These are phyloP conservation scores for Oryza nivara DNA, from an alignment of 176 grass and related monocot species.

Conservation along the genomic window DNA sequence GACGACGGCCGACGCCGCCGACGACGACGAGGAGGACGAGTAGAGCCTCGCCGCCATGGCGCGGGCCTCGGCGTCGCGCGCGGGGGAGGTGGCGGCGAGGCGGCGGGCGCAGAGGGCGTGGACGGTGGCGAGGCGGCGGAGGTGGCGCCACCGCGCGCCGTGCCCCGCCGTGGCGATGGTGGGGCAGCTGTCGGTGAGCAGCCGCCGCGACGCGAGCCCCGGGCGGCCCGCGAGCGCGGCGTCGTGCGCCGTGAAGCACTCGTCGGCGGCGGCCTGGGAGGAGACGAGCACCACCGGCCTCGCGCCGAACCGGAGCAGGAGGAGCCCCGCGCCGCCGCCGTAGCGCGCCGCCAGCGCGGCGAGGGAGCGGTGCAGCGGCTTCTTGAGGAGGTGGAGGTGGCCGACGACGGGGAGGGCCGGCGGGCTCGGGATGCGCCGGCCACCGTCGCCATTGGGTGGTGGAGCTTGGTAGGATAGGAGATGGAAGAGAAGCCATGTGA, in stretches of 20 bases:
- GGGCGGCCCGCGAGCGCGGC: constrained; percentile 67
- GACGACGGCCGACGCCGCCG: neutral
- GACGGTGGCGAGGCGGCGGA: constrained; percentile 63
- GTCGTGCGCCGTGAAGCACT: constrained; percentile 77
- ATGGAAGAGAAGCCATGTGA: constrained; percentile 10
- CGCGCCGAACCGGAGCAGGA: constrained; percentile 59
- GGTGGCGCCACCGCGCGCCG: constrained; percentile 65
- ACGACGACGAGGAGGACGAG: too few relatives aligned
- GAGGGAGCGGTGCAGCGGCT: constrained; percentile 68
- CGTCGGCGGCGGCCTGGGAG: constrained; percentile 46
- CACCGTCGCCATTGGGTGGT: neutral
- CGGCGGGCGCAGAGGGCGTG: constrained; percentile 49
- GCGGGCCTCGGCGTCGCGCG: constrained; percentile 34
- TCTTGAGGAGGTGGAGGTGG: constrained; percentile 81
- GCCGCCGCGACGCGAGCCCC: constrained; percentile 12
- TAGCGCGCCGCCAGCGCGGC: constrained; percentile 36
- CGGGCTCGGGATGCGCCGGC: constrained; percentile 40
- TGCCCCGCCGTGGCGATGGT: constrained; percentile 25
- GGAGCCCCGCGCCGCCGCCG: constrained; percentile 42
- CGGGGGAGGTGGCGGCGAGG: constrained; percentile 18
- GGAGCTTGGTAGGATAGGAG: neutral
- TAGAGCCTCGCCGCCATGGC: constrained; percentile 25
- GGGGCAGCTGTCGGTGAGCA: constrained; percentile 40
- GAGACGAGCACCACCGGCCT: constrained; percentile 62
- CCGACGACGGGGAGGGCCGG: constrained; percentile 57